Base-by-base conservation (phyloP, 805 yeast genomes). In the Middelhovenomyces tepae region DNA sequence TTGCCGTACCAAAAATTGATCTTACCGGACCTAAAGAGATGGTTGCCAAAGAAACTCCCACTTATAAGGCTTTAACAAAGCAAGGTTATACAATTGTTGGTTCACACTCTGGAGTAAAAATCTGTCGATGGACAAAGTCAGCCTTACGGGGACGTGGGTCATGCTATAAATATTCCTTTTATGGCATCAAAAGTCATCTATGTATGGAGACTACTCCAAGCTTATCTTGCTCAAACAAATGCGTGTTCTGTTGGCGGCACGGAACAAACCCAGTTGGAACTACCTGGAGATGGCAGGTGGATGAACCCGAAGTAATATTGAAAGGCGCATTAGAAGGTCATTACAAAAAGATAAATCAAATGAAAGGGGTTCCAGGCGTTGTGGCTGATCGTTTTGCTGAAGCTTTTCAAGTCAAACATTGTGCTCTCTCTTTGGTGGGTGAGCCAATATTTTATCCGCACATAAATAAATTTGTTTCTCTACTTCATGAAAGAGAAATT, bases 141-240 rank as follows among this genome's bases (percentile, higher is more conserved):
- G 96, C 95, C 1, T 65, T 86, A 47, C 70, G 96, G 46, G 95
- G 95, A 18, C 72, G 95, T 46, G 96, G 96, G 2, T 84, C 94
- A 2, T 86, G 96, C 61, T 86, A 86, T 60, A 86, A 86, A 54
- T 84, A 71, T 59, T 94, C 95, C 7, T 79, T 86, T 48, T 86
- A 87, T 54, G 95, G 95, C 16, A 86, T 86, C 47, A 74, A 70
- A 40, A 80, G 93, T 2, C 95, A 89, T 59, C 62, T 89, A 36
- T 86, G 96, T 59, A 86, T 86, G 96, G 96, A 86, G 54, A 75
- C 95, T 2, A 86, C 96, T 0, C 96, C 96, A 1, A 79, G 94
- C 1, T 64, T 86, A 38, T 89, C 95, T 5, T 86, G 96, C 57
- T 84, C 95, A 4, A 86, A 86, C 53, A 86, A 86, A 55, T 86